Evolutionary conservation across 75 land plant species (phyloP), one percentile per base, ranked within the genome.

Genomic region (Pseudotsuga menziesii): DNA sequence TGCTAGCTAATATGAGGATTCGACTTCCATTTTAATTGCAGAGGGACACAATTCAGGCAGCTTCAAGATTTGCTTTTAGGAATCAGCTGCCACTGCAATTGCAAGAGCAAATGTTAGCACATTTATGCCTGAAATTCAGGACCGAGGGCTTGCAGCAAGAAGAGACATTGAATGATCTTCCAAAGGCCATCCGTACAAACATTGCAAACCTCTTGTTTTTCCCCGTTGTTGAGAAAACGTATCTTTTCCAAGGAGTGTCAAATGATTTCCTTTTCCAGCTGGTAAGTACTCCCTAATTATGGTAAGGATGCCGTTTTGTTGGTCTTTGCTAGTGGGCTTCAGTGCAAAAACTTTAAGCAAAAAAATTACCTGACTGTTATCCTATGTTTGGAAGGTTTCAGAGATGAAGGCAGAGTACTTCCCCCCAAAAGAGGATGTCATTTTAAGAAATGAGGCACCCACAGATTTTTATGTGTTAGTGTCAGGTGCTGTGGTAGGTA

Each of bases 391-490:
- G 54, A 23, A 89, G 91, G 91, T 89, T 26, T 80, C 91, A 13
- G 89, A 89, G 77, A 89, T 89, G 91, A 89, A 82, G 79, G 89
- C 87, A 35, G 91, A 89, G 75, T 89, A 87, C 61, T 87, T 82
- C 57, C 89, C 89, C 54, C 91, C 91, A 25, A 78, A 80, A 59
- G 91, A 87, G 56, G 91, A 89, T 64, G 80, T 89, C 75, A 89
- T 84, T 66, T 77, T 89, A 60, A 77, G 83, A 55, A 91, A 91
- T 78, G 94, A 91, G 75, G 88, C 90, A 58, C 94, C 94, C 12
- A 83, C 94, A 56, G 89, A 82, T 36, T 88, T 91, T 56, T 91
- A 91, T 78, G 82, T 91, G 5, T 57, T 91, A 22, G 85, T 89
- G 6, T 76, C 84, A 27, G 91, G 94, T 44, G 61, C 80, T 67